Evolutionary conservation across 176 grass and related monocot genomes (phyloP), one percentile per base, ranked within the genome.

Genomic region (Zoysia japonica): DNA sequence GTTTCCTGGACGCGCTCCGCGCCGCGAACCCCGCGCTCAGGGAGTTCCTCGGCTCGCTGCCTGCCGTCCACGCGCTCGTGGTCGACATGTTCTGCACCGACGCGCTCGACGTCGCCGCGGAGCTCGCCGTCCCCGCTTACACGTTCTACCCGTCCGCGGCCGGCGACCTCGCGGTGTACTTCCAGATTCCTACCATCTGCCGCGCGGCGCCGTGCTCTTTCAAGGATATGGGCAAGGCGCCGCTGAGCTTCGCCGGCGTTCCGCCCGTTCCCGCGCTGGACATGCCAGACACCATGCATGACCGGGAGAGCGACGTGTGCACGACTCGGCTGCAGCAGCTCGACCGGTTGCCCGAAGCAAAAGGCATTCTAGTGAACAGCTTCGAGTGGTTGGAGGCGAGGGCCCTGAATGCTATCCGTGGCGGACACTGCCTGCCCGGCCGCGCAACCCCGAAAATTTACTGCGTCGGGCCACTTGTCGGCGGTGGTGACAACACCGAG

Each of bases 1-100:
- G 35, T 43, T 2, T 44, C 49, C 15, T 82, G n/a, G 39, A 68
- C 39, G 12, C 36, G 51, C 61, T 92, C 61, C 78, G 68, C 20
- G 13, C n/a, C 42, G 75, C 79, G 69, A 79, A 67, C 68, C 14
- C 44, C 10, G 5, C 39, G 60, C 87, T 89, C 8, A 49, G 56
- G 46, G 71, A 56, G 0, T 44, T 82, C 47, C 68, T 85, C 19
- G 2, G 57, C 13, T 17, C 68, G 8, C 76, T 57, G 71, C 44
- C 77, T 0, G 56, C 70, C 61, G 44, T 86, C 9, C 72, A 76
- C 57, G 78, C 80, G 41, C 41, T 95, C 41, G 77, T 95, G 17
- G 51, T 94, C 67, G 92, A 94, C 77, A 86, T 94, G 83, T 91
- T 94, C 79, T 94, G 89, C 86, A 43, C 28, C 50, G 81, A 83